phyloP scores from a whole-genome alignment of 2,329 filamentous ascomycete species.

The Fusarium tjaetaba region DNA sequence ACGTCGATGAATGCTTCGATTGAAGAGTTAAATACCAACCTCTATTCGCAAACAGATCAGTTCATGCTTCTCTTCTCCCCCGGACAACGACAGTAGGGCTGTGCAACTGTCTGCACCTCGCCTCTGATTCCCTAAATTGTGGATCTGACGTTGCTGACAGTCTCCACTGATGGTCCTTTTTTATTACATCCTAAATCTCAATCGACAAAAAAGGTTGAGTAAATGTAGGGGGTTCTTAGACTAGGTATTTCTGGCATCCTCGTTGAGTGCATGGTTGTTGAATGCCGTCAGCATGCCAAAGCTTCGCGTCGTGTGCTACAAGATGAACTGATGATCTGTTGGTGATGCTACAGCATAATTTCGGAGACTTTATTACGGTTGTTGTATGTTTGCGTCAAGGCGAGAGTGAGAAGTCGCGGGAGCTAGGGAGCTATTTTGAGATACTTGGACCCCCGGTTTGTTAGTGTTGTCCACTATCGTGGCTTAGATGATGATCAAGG shows the following conservation, averaged over 20 bases:
- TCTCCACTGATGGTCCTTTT: slow-evolving; percentile 12
- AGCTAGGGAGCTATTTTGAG: not conserved
- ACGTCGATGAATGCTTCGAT: not conserved
- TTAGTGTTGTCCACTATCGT: not conserved
- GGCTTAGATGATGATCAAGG: slow-evolving; percentile 12
- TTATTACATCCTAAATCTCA: not conserved
- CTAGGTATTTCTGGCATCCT: not conserved
- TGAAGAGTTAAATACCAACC: not conserved
- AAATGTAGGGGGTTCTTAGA: fast-evolving
- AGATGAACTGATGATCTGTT: not conserved
- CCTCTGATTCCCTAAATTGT: slow-evolving; percentile 23
- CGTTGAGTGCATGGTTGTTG: not conserved
- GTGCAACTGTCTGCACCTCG: slow-evolving; percentile 26
- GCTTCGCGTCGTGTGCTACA: not conserved
- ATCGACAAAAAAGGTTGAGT: fast-evolving
- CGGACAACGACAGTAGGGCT: not conserved
- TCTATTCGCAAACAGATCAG: not conserved
- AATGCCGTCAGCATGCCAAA: slow-evolving; percentile 3
- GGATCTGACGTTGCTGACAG: slow-evolving; percentile 21
- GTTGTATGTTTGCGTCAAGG: not conserved
- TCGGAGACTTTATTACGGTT: not conserved
- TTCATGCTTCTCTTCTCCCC: not conserved
- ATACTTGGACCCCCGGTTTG: not conserved
- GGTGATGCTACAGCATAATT: not conserved
- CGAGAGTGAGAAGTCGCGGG: not conserved